Evolutionary conservation across 148 eudicot species (phyloP), one percentile per base, ranked within the genome.

Genomic region (Rhododendron williamsianum): DNA sequence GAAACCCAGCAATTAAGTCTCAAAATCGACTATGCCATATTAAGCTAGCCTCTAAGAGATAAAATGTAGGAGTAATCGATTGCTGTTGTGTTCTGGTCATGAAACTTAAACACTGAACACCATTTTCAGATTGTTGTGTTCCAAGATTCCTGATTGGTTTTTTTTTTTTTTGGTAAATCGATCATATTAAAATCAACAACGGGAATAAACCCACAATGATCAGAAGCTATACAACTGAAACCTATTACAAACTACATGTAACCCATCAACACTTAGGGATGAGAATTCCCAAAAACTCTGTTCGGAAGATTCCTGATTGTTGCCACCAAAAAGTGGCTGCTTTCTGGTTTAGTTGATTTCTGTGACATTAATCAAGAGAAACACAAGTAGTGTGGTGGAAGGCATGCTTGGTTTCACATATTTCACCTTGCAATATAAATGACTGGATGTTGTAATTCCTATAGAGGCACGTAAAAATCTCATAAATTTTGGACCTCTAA

Each of bases 371-470:
- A 79, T 79, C 35, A 49, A 79, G 51, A 79, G 41, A 27, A n/a
- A 51, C 38, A 49, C 63, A 27, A 13, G 35, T 46, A 25, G 63
- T 30, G 9, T 25, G 5, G 51, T 77, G 81, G 81, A 23, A 77
- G 81, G 35, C 3, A 16, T 78, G 81, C 54, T 78, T 78, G 52
- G n/a, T 78, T 78, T 78, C 76, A 71, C 76, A 71, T 30, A 71
- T 30, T 12, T 30, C 41, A 30, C 76, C 18, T 71, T 71, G 76
- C 76, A 13, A 30, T 4, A 12, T 71, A 12, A 71, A 71, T 71
- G 76, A 27, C 41, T 71, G 16, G 33, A 71, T 71, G 38, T 71
- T 71, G 36, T 71, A 27, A 71, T 11, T 9, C 54, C 0, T 19
- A 45, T 41, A 11, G 16, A 78, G 54, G 33, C 16, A 46, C 6